Base-by-base conservation (phyloP, 305 asterid genomes). In the Stenogyne calaminthoides region DNA sequence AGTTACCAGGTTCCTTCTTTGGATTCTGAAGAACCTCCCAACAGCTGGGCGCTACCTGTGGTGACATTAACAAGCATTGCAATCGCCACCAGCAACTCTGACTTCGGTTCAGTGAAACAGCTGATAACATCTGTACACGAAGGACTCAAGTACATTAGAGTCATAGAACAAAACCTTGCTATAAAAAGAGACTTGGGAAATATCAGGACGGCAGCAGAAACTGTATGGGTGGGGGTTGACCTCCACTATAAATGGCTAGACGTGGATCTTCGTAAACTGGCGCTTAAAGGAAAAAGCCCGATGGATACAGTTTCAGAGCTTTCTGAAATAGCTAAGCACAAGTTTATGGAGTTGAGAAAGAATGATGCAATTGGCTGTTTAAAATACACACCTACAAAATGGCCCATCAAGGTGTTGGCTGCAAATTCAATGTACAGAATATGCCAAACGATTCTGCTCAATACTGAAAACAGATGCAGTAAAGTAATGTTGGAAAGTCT, bases 21-120 rank as follows among this genome's bases (percentile, higher is more conserved):
- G 47, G 88, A 85, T 62, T 80, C 77, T 7, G 88, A 77, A 59
- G 91, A 90, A 70, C 96, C 97, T 52, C 94, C 88, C 3, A 84
- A 89, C 73, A 78, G 91, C 78, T 93, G 98, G 96, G 96, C 96
- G 47, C 97, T 93, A 54, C 97, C 97, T 14, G 90, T 87, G 60
- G 96, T 84, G 65, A 91, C 98, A 19, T 72, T 93, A 67, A 80
- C 96, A 60, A 89, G 96, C 87, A 89, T 91, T 63, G 96, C 97
- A 14, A 76, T 88, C 10, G 90, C 98, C 27, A 80, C 83, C 12
- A 84, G 83, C 7, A 63, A 73, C 36, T 64, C 63, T 1, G 77
- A 84, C 71, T 74, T 52, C 42, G 67, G 62, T 64, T 49, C 71
- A 4, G 71, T 73, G 52, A 85, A 86, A 73, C 82, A 81, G 71